Evolutionary conservation across 148 eudicot genomes (phyloP).

Genomic region (Pouteria glomerata): DNA sequence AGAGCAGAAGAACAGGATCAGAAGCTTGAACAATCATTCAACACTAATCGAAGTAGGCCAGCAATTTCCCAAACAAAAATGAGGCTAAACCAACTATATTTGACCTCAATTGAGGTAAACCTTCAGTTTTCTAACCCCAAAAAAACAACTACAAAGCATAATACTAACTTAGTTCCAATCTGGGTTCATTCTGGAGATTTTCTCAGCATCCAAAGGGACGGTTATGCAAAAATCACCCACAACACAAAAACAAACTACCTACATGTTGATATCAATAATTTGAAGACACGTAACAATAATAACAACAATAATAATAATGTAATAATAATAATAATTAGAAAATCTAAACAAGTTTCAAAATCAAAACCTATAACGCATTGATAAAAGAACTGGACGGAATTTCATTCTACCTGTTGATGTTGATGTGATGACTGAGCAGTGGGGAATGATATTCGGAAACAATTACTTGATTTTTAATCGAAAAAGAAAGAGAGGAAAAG

Average conservation of each 20-base stretch:
- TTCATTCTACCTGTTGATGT: neutral
- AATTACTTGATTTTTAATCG: neutral
- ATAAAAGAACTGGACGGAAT: neutral
- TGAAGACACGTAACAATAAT: too few species aligned
- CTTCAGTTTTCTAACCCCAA: neutral
- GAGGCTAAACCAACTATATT: neutral
- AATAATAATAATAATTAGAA: too few species aligned
- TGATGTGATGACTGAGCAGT: too few species aligned
- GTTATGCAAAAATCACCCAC: too few species aligned
- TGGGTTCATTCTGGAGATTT: neutral
- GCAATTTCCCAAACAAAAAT: neutral
- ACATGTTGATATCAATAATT: neutral
- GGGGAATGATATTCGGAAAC: neutral
- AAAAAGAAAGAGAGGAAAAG: neutral
- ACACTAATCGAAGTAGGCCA: neutral
- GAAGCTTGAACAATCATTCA: neutral
- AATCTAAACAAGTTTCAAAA: neutral
- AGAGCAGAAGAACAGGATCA: neutral
- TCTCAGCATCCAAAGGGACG: conserved; percentile 1
- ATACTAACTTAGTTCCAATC: neutral
- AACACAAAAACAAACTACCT: too few species aligned
- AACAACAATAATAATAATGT: too few species aligned
- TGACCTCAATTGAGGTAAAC: neutral
- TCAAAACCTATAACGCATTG: neutral
- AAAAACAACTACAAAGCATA: neutral